Evolutionary conservation across 345 rosid genomes (phyloP).

Genomic region (Eucalyptus curtisii): DNA sequence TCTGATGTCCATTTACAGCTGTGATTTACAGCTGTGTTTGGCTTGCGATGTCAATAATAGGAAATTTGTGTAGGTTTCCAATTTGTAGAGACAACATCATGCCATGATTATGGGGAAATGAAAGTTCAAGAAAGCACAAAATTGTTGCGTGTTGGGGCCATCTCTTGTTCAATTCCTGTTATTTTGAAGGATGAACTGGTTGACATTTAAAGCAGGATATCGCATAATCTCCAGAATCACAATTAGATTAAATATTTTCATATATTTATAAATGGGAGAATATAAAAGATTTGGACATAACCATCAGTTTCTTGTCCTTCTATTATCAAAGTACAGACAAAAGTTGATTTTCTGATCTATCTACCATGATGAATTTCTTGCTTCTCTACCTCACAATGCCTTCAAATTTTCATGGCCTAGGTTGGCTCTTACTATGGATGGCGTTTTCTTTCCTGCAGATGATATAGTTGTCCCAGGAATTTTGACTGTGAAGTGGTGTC

Average conservation of each 20-base stretch:
- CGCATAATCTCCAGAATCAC: not conserved
- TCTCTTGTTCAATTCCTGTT: constrained; percentile 76
- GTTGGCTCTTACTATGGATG: not conserved
- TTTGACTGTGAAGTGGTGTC: constrained; percentile 87
- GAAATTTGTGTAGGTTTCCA: constrained; percentile 80
- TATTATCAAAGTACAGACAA: not conserved
- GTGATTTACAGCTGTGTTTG: no score
- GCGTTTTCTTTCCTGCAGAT: constrained; percentile 24
- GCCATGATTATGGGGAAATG: constrained; percentile 87
- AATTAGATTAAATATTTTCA: not conserved
- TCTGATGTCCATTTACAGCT: not conserved
- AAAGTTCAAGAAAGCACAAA: constrained; percentile 91
- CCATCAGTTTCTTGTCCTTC: not conserved
- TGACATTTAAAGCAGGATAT: constrained; percentile 95
- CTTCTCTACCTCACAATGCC: not conserved
- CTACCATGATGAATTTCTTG: not conserved
- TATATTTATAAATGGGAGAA: not conserved
- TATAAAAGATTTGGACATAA: not conserved
- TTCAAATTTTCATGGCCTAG: not conserved
- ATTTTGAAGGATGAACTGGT: constrained; percentile 85
- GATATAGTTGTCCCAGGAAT: constrained; percentile 77
- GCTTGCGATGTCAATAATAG: not conserved
- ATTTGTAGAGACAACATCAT: constrained; percentile 34
- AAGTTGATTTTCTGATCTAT: not conserved
- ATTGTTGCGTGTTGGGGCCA: constrained; percentile 78